Conservation (phyloP, 495 filamentous ascomycete species). For the Penicillium dipodomyicola region DNA sequence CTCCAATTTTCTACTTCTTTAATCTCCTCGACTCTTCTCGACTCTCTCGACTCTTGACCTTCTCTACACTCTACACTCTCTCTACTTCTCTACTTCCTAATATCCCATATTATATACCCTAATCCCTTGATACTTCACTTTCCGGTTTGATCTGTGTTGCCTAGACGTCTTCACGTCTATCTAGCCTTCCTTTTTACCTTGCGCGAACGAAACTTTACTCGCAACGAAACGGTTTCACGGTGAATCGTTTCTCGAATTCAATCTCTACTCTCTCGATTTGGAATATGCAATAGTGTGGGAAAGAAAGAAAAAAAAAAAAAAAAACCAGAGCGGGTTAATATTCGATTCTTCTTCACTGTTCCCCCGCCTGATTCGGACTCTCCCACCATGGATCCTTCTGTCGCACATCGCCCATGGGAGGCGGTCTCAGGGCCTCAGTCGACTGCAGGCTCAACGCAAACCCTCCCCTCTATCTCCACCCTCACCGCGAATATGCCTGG, state of each 20-base stretch:
- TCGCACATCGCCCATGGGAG: constrained; percentile 46
- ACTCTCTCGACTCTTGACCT: not conserved
- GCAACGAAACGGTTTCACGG: not conserved
- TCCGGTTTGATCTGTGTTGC: not conserved
- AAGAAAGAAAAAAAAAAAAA: no score
- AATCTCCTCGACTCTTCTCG: not conserved
- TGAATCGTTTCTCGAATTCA: not conserved
- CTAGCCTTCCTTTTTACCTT: constrained; percentile 7
- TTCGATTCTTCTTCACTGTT: constrained; percentile 2
- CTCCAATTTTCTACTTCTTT: constrained; percentile 10
- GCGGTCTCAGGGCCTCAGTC: constrained; percentile 38
- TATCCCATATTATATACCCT: not conserved
- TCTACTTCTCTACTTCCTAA: no score
- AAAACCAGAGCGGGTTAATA: constrained; percentile 10
- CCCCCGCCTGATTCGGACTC: not conserved
- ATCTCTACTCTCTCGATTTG: not conserved
- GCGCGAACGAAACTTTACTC: not conserved
- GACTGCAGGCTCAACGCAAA: constrained; percentile 40
- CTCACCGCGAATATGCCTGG: constrained; percentile 45
- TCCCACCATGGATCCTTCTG: constrained; percentile 40
- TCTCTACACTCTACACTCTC: no score
- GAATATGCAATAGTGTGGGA: constrained; percentile 34
- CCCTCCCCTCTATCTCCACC: constrained; percentile 49
- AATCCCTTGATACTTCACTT: not conserved
- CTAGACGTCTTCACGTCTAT: not conserved